Evolutionary conservation across 2,329 filamentous ascomycete genomes (phyloP).

Genomic region (Alternaria postmessia): DNA sequence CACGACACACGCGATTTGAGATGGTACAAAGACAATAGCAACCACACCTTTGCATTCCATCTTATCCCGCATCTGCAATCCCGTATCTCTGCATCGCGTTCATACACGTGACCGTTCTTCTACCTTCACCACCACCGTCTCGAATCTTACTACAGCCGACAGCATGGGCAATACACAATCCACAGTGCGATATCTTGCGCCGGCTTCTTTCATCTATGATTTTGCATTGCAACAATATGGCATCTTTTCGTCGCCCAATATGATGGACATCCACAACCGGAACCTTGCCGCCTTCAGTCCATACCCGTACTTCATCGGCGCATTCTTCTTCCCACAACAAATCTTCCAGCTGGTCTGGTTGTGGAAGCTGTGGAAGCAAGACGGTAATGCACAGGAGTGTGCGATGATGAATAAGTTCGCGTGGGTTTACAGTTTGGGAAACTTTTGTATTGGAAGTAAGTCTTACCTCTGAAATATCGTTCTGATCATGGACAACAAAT

Average conservation of each 20-base stretch:
- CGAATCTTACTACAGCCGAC: neutral
- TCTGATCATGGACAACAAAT: neutral
- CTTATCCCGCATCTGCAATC: neutral
- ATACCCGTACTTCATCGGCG: slow-evolving; percentile 66
- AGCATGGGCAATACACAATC: slow-evolving; percentile 58
- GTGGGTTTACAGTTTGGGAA: slow-evolving; percentile 65
- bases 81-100: neutral
- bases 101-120: neutral
- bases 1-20: neutral
- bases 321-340: slow-evolving; percentile 69
- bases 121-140: neutral
- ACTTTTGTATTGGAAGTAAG: slow-evolving; percentile 66
- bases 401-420: slow-evolving; percentile 62
- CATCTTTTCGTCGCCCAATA: slow-evolving; percentile 64
- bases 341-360: slow-evolving; percentile 66
- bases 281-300: slow-evolving; percentile 68
- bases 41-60: neutral
- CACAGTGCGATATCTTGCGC: slow-evolving; percentile 63
- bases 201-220: slow-evolving; percentile 63
- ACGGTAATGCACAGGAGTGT: slow-evolving; percentile 55
- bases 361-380: slow-evolving; percentile 62
- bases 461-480: slow-evolving; percentile 10
- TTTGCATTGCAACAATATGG: slow-evolving; percentile 68
- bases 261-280: slow-evolving; percentile 66
- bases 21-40: slow-evolving; percentile 4